Percentiles rank a stretch among this genome's conserved stretches.
Conservation (phyloP, 1,284 basidiomycete species). For the Boletus coffeatus region DNA sequence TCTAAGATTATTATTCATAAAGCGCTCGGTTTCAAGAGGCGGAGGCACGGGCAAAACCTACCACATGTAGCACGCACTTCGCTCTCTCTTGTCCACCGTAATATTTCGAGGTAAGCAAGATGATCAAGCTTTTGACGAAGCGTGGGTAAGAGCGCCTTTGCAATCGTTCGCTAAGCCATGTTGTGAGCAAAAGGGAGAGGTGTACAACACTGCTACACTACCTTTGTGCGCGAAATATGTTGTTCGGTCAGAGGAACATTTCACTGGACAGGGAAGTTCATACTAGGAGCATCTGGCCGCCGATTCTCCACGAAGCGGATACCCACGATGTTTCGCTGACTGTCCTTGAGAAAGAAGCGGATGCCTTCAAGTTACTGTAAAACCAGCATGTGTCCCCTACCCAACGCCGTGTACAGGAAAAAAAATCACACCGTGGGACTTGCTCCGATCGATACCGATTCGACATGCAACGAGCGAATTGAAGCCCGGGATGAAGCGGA, state of each 20-base stretch:
- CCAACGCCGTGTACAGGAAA: constrained; percentile 77
- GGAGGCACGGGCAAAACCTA: constrained; percentile 34
- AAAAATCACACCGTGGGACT: constrained; percentile 57
- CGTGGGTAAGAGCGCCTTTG: constrained; percentile 61
- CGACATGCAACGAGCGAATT: constrained; percentile 76
- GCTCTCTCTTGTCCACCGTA: constrained; percentile 69
- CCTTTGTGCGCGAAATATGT: constrained; percentile 58
- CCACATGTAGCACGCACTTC: constrained; percentile 82
- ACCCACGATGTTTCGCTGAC: constrained; percentile 50
- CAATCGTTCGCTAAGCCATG: constrained; percentile 54
- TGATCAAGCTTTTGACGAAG: constrained; percentile 69
- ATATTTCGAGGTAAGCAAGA: constrained; percentile 52
- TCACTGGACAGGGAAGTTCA: no score
- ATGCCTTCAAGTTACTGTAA: constrained; percentile 46
- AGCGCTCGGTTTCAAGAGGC: constrained; percentile 5
- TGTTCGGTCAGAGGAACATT: constrained; percentile 8
- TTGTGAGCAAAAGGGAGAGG: constrained; percentile 8
- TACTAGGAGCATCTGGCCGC: constrained; percentile 21
- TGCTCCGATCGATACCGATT: constrained; percentile 62
- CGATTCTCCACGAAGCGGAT: constrained; percentile 64
- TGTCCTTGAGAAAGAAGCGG: constrained; percentile 63
- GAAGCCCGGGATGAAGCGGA: constrained; percentile 54
- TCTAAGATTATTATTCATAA: constrained; percentile 42
- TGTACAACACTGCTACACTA: constrained; percentile 25
- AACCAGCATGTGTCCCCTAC: constrained; percentile 79